phyloP scores from a whole-genome alignment of 2,329 filamentous ascomycete species.

The Nigrograna mackinnonii region DNA sequence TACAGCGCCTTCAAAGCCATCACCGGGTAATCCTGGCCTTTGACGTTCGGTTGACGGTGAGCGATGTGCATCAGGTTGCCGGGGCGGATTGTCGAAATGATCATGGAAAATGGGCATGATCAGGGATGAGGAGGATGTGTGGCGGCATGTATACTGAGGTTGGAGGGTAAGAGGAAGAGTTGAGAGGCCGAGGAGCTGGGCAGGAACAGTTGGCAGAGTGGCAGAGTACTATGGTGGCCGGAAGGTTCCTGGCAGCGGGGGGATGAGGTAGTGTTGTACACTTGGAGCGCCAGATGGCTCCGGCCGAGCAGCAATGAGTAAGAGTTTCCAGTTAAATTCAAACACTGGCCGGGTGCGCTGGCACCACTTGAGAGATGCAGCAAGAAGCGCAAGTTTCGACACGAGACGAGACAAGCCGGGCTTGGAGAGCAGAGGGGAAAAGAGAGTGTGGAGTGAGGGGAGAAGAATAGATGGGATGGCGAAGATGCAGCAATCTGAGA shows the following conservation, averaged over 20 bases:
- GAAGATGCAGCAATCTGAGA: too few species aligned
- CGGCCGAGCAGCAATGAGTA: conserved; percentile 24
- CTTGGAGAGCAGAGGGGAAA: too few species aligned
- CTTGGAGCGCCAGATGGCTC: conserved; percentile 37
- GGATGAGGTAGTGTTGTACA: conserved; percentile 25
- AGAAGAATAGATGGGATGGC: too few species aligned
- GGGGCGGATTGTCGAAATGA: conserved; percentile 29
- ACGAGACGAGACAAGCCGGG: too few species aligned
- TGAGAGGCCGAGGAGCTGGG: conserved; percentile 4
- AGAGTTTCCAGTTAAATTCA: conserved; percentile 23
- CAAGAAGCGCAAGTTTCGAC: too few species aligned
- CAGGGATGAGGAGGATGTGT: conserved; percentile 10
- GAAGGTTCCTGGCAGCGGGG: conserved; percentile 6
- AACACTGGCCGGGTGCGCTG: conserved; percentile 34
- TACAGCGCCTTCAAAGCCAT: conserved; percentile 10
- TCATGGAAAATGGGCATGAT: conserved; percentile 46
- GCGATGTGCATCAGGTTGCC: conserved; percentile 18
- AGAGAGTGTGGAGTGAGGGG: too few species aligned
- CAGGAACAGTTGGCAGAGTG: conserved; percentile 7
- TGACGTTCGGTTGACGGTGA: conserved; percentile 14
- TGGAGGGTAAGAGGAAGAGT: conserved; percentile 1
- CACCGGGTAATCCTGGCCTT: conserved; percentile 17
- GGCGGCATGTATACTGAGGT: conserved; percentile 27
- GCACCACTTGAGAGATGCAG: too few species aligned
- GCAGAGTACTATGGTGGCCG: conserved; percentile 6